A percentile compares a stretch with the other conserved stretches of the same genome.
Conservation (phyloP, 345 rosid genomes). For the Noccaea bulbosa region DNA sequence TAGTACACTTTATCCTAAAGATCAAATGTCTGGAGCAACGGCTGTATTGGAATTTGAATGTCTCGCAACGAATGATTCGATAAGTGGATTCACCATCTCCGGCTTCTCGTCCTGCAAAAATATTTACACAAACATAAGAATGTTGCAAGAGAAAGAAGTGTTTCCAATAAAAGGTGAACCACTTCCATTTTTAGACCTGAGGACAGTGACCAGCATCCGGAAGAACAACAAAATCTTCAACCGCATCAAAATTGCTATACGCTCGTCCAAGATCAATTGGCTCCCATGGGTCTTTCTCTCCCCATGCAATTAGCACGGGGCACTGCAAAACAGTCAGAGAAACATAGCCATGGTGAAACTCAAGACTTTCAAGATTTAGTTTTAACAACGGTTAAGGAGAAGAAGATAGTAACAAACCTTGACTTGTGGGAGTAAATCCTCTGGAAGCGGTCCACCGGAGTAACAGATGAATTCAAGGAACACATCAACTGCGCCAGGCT, state of each 20-base stretch:
- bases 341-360: constrained; percentile 4
- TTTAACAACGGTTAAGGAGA: constrained; percentile 15
- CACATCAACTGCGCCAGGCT: constrained; percentile 88
- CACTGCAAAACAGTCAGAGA: constrained; percentile 50
- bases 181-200: constrained; percentile 52
- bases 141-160: too few species aligned
- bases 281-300: constrained; percentile 98
- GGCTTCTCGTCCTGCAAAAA: constrained; percentile 81
- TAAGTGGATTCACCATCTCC: constrained; percentile 80
- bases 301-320: constrained; percentile 90
- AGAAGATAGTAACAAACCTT: constrained; percentile 51
- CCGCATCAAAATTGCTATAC: constrained; percentile 59
- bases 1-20: not conserved
- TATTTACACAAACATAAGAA: constrained; percentile 15
- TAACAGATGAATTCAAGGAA: constrained; percentile 93
- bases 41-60: constrained; percentile 41
- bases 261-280: constrained; percentile 78
- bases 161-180: too few species aligned
- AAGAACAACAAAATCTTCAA: constrained; percentile 74
- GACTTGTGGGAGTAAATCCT: constrained; percentile 79
- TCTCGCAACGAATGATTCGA: constrained; percentile 73
- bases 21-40: constrained; percentile 3
- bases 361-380: constrained; percentile 16
- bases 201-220: constrained; percentile 93
- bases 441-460: constrained; percentile 89